Conservation (phyloP, 306 rosid species). For the Begonia fuchsioides region DNA sequence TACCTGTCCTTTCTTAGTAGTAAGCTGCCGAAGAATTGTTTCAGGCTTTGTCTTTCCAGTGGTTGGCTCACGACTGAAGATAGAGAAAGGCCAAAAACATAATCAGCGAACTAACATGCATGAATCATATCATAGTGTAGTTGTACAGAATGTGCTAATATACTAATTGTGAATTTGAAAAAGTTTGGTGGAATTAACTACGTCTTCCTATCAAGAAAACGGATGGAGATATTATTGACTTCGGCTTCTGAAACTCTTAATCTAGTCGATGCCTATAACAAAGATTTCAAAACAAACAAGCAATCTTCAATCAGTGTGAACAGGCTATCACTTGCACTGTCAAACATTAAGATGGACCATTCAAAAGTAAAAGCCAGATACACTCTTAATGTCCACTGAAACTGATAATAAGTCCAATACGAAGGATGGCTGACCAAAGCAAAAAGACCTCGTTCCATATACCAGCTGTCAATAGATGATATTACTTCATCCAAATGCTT, state of each 20-base stretch:
- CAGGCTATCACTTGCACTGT: not conserved
- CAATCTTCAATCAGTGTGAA: not conserved
- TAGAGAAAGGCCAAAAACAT: not conserved
- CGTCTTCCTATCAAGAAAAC: constrained; percentile 94
- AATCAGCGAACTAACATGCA: not conserved
- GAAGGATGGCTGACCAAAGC: constrained; percentile 46
- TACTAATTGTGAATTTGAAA: not conserved
- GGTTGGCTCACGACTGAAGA: constrained; percentile 80
- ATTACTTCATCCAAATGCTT: constrained; percentile 78
- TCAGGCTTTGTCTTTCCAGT: constrained; percentile 92
- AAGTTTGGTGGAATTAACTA: constrained; percentile 22
- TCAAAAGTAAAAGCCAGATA: constrained; percentile 1
- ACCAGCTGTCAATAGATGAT: constrained; percentile 87
- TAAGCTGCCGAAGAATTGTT: constrained; percentile 77
- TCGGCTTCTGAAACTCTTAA: constrained; percentile 90
- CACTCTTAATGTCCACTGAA: constrained; percentile 5
- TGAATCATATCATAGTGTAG: not conserved
- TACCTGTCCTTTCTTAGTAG: constrained; percentile 98
- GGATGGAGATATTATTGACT: constrained; percentile 76
- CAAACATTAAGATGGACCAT: too few species aligned
- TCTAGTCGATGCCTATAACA: constrained; percentile 58
- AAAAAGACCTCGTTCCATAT: constrained; percentile 90
- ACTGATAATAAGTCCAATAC: not conserved
- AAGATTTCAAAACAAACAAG: constrained; percentile 5
- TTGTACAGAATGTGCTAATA: not conserved